These are phyloP conservation scores for Knufia fluminis DNA, from an alignment of 2,329 filamentous ascomycete species.

Conservation along the genomic window DNA sequence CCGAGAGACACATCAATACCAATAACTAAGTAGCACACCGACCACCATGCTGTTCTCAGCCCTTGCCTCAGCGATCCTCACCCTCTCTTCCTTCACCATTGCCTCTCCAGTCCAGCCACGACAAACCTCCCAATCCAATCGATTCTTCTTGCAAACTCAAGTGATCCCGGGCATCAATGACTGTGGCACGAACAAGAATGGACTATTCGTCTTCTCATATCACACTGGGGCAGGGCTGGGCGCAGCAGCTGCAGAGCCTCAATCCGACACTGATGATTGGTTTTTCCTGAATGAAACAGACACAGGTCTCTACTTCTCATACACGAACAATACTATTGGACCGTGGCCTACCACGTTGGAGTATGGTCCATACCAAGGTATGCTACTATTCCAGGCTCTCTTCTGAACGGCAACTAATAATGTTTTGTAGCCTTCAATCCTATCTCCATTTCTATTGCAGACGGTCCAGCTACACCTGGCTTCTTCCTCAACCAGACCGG, in stretches of 20 bases:
- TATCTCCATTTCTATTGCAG: constrained; percentile 20
- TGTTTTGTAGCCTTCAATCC: constrained; percentile 14
- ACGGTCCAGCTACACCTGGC: constrained; percentile 3
- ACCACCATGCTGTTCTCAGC: constrained; percentile 15
- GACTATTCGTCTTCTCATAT: constrained; percentile 20
- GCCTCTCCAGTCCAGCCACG: constrained; percentile 15
- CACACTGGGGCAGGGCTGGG: constrained; percentile 23
- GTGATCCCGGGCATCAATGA: constrained; percentile 15
- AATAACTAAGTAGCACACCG: not conserved
- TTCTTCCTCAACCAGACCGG: constrained; percentile 23
- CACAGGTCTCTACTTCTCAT: constrained; percentile 18
- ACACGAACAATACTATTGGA: constrained; percentile 15
- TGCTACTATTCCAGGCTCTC: constrained; percentile 5
- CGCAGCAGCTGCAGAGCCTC: constrained; percentile 15
- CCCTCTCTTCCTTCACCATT: constrained; percentile 6
- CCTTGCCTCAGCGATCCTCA: constrained; percentile 10
- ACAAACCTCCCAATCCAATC: constrained; percentile 14
- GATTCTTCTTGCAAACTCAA: constrained; percentile 19
- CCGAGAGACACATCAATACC: not conserved
- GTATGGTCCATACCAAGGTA: constrained; percentile 19
- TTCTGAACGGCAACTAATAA: constrained; percentile 7
- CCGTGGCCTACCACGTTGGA: constrained; percentile 18
- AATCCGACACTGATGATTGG: constrained; percentile 12
- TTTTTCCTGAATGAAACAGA: constrained; percentile 20
- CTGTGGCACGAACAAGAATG: constrained; percentile 20